Evolutionary conservation across 495 filamentous ascomycete species (phyloP), one percentile per base, ranked within the genome.

Genomic region (Penicillium goetzii): DNA sequence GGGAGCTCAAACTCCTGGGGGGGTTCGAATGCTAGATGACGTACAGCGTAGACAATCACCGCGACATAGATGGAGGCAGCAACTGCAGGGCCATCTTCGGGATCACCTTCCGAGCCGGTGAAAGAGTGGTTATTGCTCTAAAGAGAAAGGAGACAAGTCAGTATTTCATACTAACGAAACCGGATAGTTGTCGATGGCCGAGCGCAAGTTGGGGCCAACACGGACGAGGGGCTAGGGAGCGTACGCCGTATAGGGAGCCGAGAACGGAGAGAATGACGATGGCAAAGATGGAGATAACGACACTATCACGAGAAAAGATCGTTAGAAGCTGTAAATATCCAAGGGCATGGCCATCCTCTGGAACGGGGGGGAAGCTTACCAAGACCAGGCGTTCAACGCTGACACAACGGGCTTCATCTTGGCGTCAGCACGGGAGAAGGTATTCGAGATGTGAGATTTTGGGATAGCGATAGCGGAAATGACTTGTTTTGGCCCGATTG

Each of bases 331-430:
- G 26, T 15, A 15, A 12, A 21, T 9, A 14, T 36, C 19, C 23
- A 59, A n/a, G n/a, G 36, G 28, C 26, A 14, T 15, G 32, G 23
- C 45, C 17, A 14, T 36, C 45, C 14, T 43, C 26, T 33, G 14
- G 49, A 43, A 25, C 19, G 47, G 56, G 74, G 74, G 61, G 41
- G 23, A 58, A 33, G 45, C 61, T 17, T 81, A 96, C 92, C 93
- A 96, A 79, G 88, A 91, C 92, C 92, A 97, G 73, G 93, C 93
- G 80, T 96, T 93, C 82, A 95, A 80, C 60, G 90, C 86, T 66
- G 91, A 89, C 53, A 97, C 90, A 71, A 97, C 80, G 58, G 93
- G 93, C 88, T 97, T 96, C 92, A 96, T 96, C 67, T 67, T 89
- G 84, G 76, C 64, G 66, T 38, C 53, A 34, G 36, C 33, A 45